Evolutionary conservation across 2,329 filamentous ascomycete genomes (phyloP), one percentile per base, ranked within the genome.

Genomic region (Alternaria tenuissima): DNA sequence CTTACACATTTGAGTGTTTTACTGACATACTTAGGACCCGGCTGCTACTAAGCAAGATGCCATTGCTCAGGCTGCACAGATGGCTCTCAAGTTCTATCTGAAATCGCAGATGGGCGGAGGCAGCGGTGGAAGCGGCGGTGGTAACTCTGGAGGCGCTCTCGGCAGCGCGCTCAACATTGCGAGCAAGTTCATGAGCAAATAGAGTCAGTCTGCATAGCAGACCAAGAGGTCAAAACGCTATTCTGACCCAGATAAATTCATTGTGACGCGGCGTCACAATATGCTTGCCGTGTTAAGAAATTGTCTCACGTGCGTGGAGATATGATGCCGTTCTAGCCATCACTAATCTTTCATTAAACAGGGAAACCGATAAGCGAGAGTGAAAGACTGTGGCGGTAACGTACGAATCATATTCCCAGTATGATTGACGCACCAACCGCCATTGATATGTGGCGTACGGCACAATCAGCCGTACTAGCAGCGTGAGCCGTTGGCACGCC

Each of bases 81-180:
- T 92, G 86, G 94, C 93, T 3, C 79, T 97, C 70, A 93, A 96
- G 86, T 91, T 97, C 87, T 97, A 94, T 79, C 81, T 96, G 83
- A 94, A 96, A 86, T 88, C 86, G 69, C 85, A 93, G 76, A 79
- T 79, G 74, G 79, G 82, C 28, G 80, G 80, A 32, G 47, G 52
- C 43, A 68, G 36, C n/a, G 72, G 74, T n/a, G 70, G 72, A 12
- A 85, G 85, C 20, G 76, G 81, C 30, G 75, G 79, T 22, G 70
- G 73, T 28, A 69, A 72, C 18, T 75, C 74, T 28, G 85, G 80
- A 0, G 78, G 80, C 1, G 79, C 79, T 1, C 78, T 79, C 14
- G 78, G 83, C 62, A 84, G 86, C 2, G 70, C 90, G 59, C 83
- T 88, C 80, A 78, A 80, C 55, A 67, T 89, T 73, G 88, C 88